Evolutionary conservation across 2,329 filamentous ascomycete genomes (phyloP).

Genomic region (Aspergillus brasiliensis): DNA sequence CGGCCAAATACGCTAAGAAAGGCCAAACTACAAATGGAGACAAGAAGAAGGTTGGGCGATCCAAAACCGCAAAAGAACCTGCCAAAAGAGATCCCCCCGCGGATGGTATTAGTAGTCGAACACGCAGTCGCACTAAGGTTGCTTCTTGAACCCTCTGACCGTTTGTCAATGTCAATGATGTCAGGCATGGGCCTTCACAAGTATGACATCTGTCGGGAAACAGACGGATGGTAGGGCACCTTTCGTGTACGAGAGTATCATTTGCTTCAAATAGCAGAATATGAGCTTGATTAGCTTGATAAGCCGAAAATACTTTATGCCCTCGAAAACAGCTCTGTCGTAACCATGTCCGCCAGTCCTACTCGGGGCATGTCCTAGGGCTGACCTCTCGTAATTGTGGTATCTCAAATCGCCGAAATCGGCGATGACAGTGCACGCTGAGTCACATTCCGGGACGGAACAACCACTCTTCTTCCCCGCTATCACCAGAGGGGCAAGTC

Average conservation of each 20-base stretch:
- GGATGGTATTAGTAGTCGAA: constrained; percentile 42
- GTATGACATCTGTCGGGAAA: not conserved
- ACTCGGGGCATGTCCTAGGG: not conserved
- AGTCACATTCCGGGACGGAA: constrained; percentile 35
- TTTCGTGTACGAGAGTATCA: not conserved
- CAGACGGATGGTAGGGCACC: no score
- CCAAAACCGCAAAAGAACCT: constrained; percentile 36
- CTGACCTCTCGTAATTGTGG: not conserved
- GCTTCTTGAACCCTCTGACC: constrained; percentile 12
- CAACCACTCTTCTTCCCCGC: constrained; percentile 30
- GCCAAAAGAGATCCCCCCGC: constrained; percentile 30
- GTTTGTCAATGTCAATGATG: not conserved
- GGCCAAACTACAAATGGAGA: constrained; percentile 23
- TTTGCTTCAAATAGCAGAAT: not conserved
- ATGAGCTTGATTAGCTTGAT: not conserved
- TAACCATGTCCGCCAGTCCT: not conserved
- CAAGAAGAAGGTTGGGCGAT: constrained; percentile 34
- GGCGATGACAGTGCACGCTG: constrained; percentile 15
- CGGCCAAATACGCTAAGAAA: constrained; percentile 10
- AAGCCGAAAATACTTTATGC: not conserved
- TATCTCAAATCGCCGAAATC: constrained; percentile 19
- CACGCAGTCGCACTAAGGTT: constrained; percentile 41
- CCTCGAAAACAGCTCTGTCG: not conserved
- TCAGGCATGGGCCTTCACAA: not conserved
- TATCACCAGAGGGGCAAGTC: constrained; percentile 31